Conservation (phyloP, 306 rosid genomes). For the Benincasa hispida region DNA sequence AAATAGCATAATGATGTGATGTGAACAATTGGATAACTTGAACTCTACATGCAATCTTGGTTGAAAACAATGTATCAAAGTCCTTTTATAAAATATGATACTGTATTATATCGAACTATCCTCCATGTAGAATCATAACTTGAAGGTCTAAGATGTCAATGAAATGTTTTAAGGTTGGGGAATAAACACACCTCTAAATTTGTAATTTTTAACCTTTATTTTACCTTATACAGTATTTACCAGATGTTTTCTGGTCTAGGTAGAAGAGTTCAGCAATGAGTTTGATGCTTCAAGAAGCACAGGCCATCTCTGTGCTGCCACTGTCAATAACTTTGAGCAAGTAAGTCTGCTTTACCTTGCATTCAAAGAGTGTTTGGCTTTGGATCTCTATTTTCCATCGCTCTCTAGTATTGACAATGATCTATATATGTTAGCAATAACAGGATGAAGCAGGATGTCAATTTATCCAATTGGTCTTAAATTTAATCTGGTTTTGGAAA, state of each 20-base stretch:
- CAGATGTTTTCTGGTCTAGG: slow-evolving; percentile 32
- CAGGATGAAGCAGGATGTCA: background rate
- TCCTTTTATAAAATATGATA: background rate
- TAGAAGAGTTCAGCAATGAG: slow-evolving; percentile 37
- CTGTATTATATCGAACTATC: background rate
- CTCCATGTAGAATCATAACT: background rate
- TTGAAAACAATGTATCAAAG: background rate
- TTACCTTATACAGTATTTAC: background rate
- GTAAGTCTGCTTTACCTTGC: slow-evolving; percentile 28
- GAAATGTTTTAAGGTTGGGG: background rate
- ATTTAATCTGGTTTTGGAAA: background rate
- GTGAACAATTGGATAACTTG: background rate
- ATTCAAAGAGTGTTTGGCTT: background rate
- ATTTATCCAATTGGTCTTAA: background rate
- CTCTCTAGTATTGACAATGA: background rate
- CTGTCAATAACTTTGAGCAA: slow-evolving; percentile 61
- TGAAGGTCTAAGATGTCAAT: background rate
- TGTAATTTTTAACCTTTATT: background rate
- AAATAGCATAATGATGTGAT: background rate
- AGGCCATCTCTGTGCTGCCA: slow-evolving; percentile 74
- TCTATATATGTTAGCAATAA: background rate
- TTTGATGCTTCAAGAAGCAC: slow-evolving; percentile 87
- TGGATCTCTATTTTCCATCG: background rate
- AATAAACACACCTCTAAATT: background rate
- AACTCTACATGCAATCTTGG: background rate